These are phyloP conservation scores for Scutellaria barbata DNA, from an alignment of 257 asterid species.

Conservation along the genomic window DNA sequence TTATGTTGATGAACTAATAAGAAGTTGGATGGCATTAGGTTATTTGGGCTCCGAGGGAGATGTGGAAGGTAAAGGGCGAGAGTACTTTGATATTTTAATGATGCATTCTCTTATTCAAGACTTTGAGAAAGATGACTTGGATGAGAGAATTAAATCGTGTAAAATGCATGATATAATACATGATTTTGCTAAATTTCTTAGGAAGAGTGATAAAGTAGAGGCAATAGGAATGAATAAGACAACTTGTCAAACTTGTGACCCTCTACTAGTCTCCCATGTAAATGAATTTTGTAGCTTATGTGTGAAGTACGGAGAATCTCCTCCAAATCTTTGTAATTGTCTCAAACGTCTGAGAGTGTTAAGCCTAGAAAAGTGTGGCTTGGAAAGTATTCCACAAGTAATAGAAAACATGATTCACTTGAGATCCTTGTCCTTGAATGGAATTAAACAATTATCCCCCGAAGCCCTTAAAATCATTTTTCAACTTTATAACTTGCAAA, in stretches of 20 bases:
- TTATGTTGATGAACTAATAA: slow-evolving; percentile 40
- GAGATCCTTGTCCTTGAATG: not conserved
- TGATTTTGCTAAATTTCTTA: slow-evolving; percentile 29
- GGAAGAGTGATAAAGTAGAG: not conserved
- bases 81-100: slow-evolving; percentile 25
- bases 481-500: no score
- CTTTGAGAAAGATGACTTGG: not conserved
- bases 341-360: not conserved
- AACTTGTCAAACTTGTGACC: no score
- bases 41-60: slow-evolving; percentile 25
- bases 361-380: not conserved
- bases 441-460: not conserved
- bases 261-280: no score
- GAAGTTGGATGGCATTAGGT: slow-evolving; percentile 54
- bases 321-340: slow-evolving; percentile 2
- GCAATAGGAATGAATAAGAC: not conserved
- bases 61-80: slow-evolving; percentile 38
- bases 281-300: no score
- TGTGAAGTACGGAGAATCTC: no score
- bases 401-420: slow-evolving; percentile 13
- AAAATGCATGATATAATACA: slow-evolving; percentile 37
- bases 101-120: slow-evolving; percentile 35
- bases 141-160: not conserved
- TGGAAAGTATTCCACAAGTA: not conserved
- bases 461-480: not conserved